These are phyloP conservation scores for Microbotryum intermedium DNA, from an alignment of 1,284 basidiomycete genomes.

Conservation along the genomic window DNA sequence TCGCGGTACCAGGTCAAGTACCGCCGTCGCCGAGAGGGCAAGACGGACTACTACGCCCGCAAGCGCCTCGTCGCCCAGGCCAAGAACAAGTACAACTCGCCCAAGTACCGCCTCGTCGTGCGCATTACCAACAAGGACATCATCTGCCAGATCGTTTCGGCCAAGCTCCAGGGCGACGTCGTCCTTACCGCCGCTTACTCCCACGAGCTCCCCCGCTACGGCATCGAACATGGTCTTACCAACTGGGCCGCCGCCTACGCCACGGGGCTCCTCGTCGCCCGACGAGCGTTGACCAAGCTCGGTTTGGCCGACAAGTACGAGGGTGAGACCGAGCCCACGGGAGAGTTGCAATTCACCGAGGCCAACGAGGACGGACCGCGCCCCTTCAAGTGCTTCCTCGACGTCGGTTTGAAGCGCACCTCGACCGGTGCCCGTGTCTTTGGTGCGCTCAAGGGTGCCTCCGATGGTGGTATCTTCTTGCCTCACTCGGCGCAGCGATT, in stretches of 20 bases:
- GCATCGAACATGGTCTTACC: slow-evolving; percentile 95
- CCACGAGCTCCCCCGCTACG: slow-evolving; percentile 87
- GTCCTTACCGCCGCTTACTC: slow-evolving; percentile 81
- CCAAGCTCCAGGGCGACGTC: slow-evolving; percentile 94
- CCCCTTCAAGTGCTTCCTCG: slow-evolving; percentile 98
- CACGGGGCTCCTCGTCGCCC: slow-evolving; percentile 89
- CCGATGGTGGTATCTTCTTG: slow-evolving; percentile 95
- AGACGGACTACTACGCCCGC: slow-evolving; percentile 98
- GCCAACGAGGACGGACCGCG: slow-evolving; percentile 85
- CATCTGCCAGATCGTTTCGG: slow-evolving; percentile 63
- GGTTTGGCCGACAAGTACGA: slow-evolving; percentile 98
- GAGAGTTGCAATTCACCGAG: slow-evolving; percentile 74
- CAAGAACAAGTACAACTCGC: slow-evolving; percentile 99
- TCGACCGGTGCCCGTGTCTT: slow-evolving; percentile 98
- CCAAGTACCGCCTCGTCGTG: slow-evolving; percentile 97
- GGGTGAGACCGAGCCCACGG: slow-evolving; percentile 88
- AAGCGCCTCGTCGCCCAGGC: slow-evolving; percentile 94
- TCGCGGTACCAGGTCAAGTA: slow-evolving; percentile 97
- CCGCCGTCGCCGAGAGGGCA: slow-evolving; percentile 59
- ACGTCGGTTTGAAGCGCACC: slow-evolving; percentile 96
- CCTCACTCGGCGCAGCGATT: slow-evolving; percentile 98
- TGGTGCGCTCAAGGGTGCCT: slow-evolving; percentile 98
- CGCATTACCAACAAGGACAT: slow-evolving; percentile 48
- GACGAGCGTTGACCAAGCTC: slow-evolving; percentile 89
- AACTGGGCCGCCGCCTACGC: slow-evolving; percentile 99